Evolutionary conservation across 768 basidiomycete species (phyloP).

Genomic region (Hygrocybe punicea): DNA sequence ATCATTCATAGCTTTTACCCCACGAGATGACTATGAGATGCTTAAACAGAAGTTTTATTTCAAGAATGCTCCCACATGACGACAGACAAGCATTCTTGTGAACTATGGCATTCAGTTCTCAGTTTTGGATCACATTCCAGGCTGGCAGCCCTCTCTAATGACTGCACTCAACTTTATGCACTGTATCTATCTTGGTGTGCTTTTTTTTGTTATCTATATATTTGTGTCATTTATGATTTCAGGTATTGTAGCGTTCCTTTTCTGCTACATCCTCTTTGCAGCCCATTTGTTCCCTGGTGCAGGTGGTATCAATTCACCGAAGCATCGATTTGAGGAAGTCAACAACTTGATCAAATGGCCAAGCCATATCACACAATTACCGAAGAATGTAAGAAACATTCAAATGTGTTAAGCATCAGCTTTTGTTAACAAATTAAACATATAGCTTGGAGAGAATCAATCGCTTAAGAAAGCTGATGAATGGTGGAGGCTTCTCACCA

Average conservation of each 20-base stretch:
- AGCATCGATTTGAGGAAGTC: neutral
- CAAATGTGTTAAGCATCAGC: neutral
- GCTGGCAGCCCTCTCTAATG: constrained; percentile 24
- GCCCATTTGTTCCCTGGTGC: constrained; percentile 24
- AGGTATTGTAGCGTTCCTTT: constrained; percentile 22
- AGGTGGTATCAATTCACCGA: constrained; percentile 19
- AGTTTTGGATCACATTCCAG: constrained; percentile 22
- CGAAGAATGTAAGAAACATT: constrained; percentile 31
- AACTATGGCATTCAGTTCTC: constrained; percentile 22
- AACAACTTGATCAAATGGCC: constrained; percentile 22
- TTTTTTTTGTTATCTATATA: neutral
- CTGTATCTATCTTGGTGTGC: constrained; percentile 24
- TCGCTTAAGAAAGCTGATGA: constrained; percentile 33
- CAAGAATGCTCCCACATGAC: neutral
- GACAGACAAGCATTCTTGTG: constrained; percentile 16
- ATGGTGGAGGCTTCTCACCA: constrained; percentile 24
- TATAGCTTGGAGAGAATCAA: constrained; percentile 30
- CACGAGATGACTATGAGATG: constrained; percentile 14
- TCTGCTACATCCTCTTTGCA: constrained; percentile 17
- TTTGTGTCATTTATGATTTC: neutral
- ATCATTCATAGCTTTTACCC: constrained; percentile 2
- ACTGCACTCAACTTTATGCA: constrained; percentile 33
- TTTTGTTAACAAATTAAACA: constrained; percentile 1
- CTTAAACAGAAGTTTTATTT: constrained; percentile 13
- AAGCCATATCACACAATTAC: constrained; percentile 27